A percentile compares a stretch with the other conserved stretches of the same genome.
Evolutionary conservation across 306 rosid species (phyloP).

Genomic region (Begonia peltatifolia): DNA sequence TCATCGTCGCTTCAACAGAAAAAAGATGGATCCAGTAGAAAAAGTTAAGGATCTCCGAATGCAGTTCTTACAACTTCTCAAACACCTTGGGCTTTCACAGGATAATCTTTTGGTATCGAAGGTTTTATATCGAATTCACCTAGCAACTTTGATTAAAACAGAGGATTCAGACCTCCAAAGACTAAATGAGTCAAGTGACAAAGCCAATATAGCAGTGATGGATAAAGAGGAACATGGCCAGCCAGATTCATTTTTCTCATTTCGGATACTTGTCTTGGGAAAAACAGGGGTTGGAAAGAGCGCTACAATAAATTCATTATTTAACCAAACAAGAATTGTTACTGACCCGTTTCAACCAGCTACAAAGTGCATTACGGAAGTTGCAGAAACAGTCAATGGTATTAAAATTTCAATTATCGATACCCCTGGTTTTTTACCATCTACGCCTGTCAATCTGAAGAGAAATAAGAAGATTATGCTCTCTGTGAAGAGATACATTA

Average conservation of each 20-base stretch:
- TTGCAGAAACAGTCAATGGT: conserved; percentile 66
- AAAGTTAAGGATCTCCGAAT: conserved; percentile 61
- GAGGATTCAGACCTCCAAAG: conserved; percentile 61
- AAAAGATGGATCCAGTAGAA: conserved; percentile 38
- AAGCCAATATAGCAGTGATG: conserved; percentile 37
- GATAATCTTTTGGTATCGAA: conserved; percentile 57
- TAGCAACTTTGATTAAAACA: conserved; percentile 70
- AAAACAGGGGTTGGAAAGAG: conserved; percentile 98
- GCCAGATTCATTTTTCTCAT: conserved; percentile 51
- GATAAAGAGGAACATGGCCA: conserved; percentile 48
- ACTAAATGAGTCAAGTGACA: conserved; percentile 17
- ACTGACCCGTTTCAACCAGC: conserved; percentile 94
- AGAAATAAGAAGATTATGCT: conserved; percentile 77
- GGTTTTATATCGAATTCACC: conserved; percentile 85
- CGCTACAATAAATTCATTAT: conserved; percentile 89
- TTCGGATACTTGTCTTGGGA: conserved; percentile 81
- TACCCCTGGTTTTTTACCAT: conserved; percentile 82
- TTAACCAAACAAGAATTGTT: conserved; percentile 54
- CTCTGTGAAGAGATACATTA: conserved; percentile 62
- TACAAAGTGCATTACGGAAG: conserved; percentile 59
- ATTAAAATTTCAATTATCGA: conserved; percentile 58
- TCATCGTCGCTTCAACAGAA: conserved; percentile 15
- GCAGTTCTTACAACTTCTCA: conserved; percentile 57
- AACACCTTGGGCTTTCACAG: conserved; percentile 51
- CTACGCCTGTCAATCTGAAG: conserved; percentile 34